Evolutionary conservation across 2,329 filamentous ascomycete species (phyloP).

Genomic region (Rhinocladiella mackenziei): DNA sequence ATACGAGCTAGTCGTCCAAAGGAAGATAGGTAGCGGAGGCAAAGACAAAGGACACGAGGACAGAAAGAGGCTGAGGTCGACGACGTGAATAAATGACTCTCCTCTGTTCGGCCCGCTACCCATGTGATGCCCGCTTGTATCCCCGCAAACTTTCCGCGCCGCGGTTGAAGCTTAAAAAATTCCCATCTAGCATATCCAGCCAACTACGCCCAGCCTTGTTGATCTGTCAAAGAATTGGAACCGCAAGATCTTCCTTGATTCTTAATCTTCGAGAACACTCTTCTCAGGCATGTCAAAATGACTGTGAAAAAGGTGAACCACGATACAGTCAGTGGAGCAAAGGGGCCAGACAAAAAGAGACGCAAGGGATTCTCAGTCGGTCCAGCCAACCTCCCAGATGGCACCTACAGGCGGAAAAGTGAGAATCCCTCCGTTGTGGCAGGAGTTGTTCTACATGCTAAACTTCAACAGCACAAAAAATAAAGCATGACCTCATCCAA

Average conservation of each 20-base stretch:
- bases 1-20: not conserved
- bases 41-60: not conserved
- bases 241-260: too few relatives aligned
- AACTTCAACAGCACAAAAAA: constrained; percentile 66
- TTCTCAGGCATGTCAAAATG: too few relatives aligned
- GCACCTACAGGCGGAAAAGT: constrained; percentile 79
- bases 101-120: not conserved
- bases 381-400: constrained; percentile 85
- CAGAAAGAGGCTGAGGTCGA: too few relatives aligned
- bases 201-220: too few relatives aligned
- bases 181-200: too few relatives aligned
- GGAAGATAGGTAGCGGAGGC: not conserved
- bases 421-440: constrained; percentile 11
- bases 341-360: constrained; percentile 36
- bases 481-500: constrained; percentile 82
- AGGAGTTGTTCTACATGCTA: not conserved
- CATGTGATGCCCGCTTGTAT: not conserved
- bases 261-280: too few relatives aligned
- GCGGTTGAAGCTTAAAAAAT: too few relatives aligned
- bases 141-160: too few relatives aligned
- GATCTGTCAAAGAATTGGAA: not conserved
- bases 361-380: constrained; percentile 74
- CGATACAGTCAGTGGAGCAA: constrained; percentile 32
- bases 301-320: constrained; percentile 54
- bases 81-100: constrained; percentile 3